These are phyloP conservation scores for Hirsutella rhossiliensis DNA, from an alignment of 2,329 filamentous ascomycete genomes.

Conservation along the genomic window DNA sequence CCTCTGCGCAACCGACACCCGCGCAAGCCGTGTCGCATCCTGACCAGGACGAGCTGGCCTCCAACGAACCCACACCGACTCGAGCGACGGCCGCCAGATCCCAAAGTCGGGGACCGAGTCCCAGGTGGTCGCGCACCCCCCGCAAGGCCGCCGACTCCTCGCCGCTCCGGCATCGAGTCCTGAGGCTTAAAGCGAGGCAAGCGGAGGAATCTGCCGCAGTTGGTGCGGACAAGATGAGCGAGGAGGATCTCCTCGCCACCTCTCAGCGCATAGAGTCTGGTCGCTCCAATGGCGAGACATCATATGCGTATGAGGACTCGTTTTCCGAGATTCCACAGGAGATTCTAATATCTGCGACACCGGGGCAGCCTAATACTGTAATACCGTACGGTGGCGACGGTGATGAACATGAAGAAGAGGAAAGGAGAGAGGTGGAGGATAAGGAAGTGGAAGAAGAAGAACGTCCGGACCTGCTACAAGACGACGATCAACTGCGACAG, in stretches of 20 bases:
- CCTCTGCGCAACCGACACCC: slow-evolving; percentile 4
- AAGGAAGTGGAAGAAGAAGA: too few relatives aligned
- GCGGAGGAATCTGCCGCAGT: slow-evolving; percentile 6
- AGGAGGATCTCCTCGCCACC: background rate
- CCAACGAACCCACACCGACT: slow-evolving; percentile 7
- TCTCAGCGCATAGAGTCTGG: background rate
- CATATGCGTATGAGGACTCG: slow-evolving; percentile 36
- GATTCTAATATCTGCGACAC: slow-evolving; percentile 37
- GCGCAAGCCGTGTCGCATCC: background rate
- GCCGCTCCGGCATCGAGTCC: slow-evolving; percentile 20
- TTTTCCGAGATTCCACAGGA: slow-evolving; percentile 44
- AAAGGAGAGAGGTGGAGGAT: too few relatives aligned
- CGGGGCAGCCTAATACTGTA: slow-evolving; percentile 13
- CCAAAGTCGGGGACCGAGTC: slow-evolving; percentile 12
- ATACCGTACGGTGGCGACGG: slow-evolving; percentile 3
- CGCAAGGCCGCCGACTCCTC: slow-evolving; percentile 15
- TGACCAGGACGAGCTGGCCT: slow-evolving; percentile 2
- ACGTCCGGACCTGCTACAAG: background rate
- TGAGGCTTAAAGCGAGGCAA: slow-evolving; percentile 16
- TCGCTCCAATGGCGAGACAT: slow-evolving; percentile 13
- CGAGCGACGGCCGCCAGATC: slow-evolving; percentile 9
- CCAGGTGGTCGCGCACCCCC: slow-evolving; percentile 22
- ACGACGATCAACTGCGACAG: slow-evolving; percentile 2
- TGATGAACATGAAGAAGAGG: background rate
- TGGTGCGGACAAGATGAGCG: background rate